A percentile compares a stretch with the other conserved stretches of the same genome.
Conservation (phyloP, 2,329 filamentous ascomycete genomes). For the Ophiosphaerella narmari region DNA sequence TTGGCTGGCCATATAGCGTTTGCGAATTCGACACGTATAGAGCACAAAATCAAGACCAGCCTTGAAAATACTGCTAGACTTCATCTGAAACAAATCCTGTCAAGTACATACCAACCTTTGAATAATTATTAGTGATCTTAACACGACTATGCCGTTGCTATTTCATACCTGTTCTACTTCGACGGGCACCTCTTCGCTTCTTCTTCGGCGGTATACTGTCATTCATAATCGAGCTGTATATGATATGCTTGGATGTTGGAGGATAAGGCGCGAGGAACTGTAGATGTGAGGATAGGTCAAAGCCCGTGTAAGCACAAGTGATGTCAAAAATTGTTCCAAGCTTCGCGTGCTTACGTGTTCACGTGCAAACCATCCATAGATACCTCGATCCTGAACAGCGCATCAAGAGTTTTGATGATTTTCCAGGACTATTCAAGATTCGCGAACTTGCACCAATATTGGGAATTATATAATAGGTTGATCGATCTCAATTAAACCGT, state of each 20-base stretch:
- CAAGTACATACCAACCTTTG: constrained; percentile 20
- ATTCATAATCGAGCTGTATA: neutral
- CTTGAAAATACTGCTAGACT: too few relatives aligned
- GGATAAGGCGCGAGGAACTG: neutral
- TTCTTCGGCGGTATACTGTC: constrained; percentile 17
- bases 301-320: neutral
- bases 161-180: constrained; percentile 31
- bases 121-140: constrained; percentile 6
- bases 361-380: neutral
- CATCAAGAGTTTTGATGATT: too few relatives aligned
- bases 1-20: too few relatives aligned
- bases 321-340: neutral
- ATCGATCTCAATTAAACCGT: neutral
- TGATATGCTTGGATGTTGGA: neutral
- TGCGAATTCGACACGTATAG: too few relatives aligned
- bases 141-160: neutral
- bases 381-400: neutral
- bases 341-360: neutral
- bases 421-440: too few relatives aligned
- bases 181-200: constrained; percentile 31
- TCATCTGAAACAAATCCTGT: too few relatives aligned
- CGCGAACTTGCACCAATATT: too few relatives aligned
- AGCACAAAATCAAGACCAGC: too few relatives aligned
- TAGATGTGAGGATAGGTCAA: neutral
- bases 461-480: neutral